These are phyloP conservation scores for Wickerhamomyces alni DNA, from an alignment of 805 yeast genomes.

Conservation along the genomic window DNA sequence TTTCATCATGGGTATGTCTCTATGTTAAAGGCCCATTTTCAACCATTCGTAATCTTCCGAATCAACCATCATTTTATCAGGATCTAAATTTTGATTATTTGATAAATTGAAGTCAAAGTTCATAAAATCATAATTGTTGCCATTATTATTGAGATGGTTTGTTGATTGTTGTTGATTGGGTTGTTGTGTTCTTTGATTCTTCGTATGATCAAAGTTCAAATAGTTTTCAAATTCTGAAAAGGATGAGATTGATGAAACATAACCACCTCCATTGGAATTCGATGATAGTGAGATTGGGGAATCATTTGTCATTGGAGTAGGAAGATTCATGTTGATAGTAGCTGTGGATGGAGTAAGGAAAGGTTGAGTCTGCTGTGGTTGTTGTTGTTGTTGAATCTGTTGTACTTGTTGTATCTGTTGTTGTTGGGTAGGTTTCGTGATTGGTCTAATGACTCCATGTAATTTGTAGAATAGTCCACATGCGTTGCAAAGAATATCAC, in stretches of 20 bases:
- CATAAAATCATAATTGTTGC: neutral
- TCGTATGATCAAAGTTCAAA: neutral
- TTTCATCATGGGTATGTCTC: too few relatives aligned
- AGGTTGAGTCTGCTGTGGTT: conserved; percentile 2
- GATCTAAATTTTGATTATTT: conserved; percentile 6
- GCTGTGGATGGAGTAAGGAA: neutral
- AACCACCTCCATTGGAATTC: neutral
- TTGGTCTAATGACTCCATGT: conserved; percentile 88
- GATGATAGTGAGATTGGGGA: neutral
- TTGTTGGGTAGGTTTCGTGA: conserved; percentile 1
- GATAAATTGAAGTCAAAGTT: neutral
- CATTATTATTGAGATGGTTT: neutral
- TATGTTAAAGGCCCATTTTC: conserved; percentile 12
- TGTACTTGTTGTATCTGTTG: conserved; percentile 3
- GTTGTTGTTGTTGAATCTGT: neutral
- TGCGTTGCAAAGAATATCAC: conserved; percentile 90
- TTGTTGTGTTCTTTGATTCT: neutral
- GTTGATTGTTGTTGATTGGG: neutral
- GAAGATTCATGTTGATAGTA: conserved; percentile 1
- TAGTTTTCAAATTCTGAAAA: neutral
- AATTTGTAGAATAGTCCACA: conserved; percentile 89
- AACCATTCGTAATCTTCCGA: conserved; percentile 18
- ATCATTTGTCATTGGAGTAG: neutral
- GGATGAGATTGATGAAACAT: neutral
- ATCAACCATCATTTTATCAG: conserved; percentile 11